Conservation (phyloP, 2,329 filamentous ascomycete species). For the Penicillium sp. region DNA sequence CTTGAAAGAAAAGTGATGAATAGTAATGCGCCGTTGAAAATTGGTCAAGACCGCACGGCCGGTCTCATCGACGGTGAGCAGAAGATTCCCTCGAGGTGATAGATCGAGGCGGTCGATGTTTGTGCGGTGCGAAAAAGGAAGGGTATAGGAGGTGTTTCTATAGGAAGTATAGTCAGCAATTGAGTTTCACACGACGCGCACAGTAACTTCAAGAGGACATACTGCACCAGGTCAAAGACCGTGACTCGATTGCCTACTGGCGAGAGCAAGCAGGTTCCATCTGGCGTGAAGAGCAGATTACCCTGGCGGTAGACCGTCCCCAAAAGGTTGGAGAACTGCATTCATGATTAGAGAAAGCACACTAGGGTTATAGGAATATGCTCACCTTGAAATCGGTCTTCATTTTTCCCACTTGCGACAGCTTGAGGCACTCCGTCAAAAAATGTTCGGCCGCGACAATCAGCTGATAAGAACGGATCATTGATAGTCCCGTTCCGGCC, state of each 20-base stretch:
- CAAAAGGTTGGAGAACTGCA: constrained; percentile 92
- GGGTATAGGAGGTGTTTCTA: constrained; percentile 47
- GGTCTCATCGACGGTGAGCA: constrained; percentile 90
- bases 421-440: constrained; percentile 22
- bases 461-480: constrained; percentile 26
- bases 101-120: constrained; percentile 87
- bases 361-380: neutral
- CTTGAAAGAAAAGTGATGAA: constrained; percentile 96
- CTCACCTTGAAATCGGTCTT: constrained; percentile 97
- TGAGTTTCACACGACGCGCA: neutral
- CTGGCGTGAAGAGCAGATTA: constrained; percentile 91
- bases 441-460: constrained; percentile 13
- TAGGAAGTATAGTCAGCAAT: neutral
- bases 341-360: neutral
- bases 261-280: constrained; percentile 91
- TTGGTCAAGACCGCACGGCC: constrained; percentile 91
- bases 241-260: constrained; percentile 95
- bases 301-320: constrained; percentile 98
- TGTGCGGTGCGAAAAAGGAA: constrained; percentile 78
- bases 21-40: constrained; percentile 72
- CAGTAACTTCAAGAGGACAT: constrained; percentile 22
- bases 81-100: constrained; percentile 81
- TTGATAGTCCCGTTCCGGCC: constrained; percentile 13
- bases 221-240: constrained; percentile 95
- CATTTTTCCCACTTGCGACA: constrained; percentile 53